Conservation (phyloP, 352 stramenopile genomes). For the Pythium brassicae region DNA sequence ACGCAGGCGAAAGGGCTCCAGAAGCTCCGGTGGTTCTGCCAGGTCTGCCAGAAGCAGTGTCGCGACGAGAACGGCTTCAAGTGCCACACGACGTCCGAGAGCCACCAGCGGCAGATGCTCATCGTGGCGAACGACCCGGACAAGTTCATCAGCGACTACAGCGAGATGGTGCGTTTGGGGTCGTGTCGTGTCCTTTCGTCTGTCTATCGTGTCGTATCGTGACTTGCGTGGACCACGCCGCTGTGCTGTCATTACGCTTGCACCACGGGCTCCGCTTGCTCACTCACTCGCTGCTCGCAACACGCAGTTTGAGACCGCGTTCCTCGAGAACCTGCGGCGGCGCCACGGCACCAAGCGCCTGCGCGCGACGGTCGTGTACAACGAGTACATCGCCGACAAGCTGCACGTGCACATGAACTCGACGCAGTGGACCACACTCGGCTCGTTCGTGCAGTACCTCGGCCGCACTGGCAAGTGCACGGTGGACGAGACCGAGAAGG, state of each 20-base stretch:
- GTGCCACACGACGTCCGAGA: slow-evolving; percentile 97
- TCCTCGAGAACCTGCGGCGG: slow-evolving; percentile 93
- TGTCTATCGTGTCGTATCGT: no score
- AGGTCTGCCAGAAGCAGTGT: slow-evolving; percentile 99
- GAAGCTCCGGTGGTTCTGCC: slow-evolving; percentile 98
- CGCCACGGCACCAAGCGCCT: slow-evolving; percentile 96
- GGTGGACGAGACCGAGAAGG: slow-evolving; percentile 97
- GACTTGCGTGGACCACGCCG: no score
- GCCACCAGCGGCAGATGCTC: slow-evolving; percentile 98
- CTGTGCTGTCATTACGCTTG: no score
- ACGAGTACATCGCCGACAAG: slow-evolving; percentile 99
- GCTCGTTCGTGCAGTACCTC: slow-evolving; percentile 98
- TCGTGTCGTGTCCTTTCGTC: not conserved
- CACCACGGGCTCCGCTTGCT: not conserved
- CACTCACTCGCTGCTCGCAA: not conserved
- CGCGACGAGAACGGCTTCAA: slow-evolving; percentile 99
- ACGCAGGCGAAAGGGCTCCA: slow-evolving; percentile 93
- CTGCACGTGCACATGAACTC: slow-evolving; percentile 99
- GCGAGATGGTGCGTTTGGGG: slow-evolving; percentile 37
- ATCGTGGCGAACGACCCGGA: slow-evolving; percentile 95
- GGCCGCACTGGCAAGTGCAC: slow-evolving; percentile 95
- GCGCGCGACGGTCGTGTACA: slow-evolving; percentile 97
- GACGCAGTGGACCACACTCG: slow-evolving; percentile 97
- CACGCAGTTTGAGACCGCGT: slow-evolving; percentile 92
- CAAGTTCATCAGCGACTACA: slow-evolving; percentile 93